Evolutionary conservation across 2,329 filamentous ascomycete genomes (phyloP), one percentile per base, ranked within the genome.

Genomic region (Aspergillus quadricinctus): DNA sequence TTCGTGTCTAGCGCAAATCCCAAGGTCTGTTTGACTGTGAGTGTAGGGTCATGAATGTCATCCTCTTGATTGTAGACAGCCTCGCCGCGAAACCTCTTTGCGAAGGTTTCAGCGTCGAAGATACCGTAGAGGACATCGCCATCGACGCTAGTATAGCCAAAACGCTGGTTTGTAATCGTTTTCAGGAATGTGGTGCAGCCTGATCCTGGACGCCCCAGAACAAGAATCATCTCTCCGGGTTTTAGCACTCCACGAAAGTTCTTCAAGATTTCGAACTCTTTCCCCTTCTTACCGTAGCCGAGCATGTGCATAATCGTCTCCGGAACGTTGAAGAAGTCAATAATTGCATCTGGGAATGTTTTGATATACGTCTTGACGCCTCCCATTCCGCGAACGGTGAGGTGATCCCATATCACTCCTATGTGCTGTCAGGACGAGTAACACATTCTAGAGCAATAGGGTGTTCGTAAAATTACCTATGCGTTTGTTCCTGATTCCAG

Each of bases 151-250:
- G 81, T 84, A 62, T 85, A 86, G 4, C 83, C 83, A 61, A 78
- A 81, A 19, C 83, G 80, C 68, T 88, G 85, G 67, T 89, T 89
- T 17, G 85, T 80, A 56, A 89, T 87, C 0, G 83, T 78, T 71
- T 87, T 88, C 54, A 89, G 78, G 62, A 89, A 88, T 0, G 86
- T 87, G 1, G 86, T 87, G 68, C 87, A 89, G 27, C 87, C 87
- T 0, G 83, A 86, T 0, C 90, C 90, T 0, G 90, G 90, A 59
- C 86, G 83, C 23, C 90, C 90, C 6, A 95, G 79, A 0, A 95
- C 90, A 1, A 95, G 79, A 0, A 93, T 83, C 91, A 96, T 96
- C 78, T 96, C 92, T 1, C 92, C 92, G 0, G 90, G 89, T 61
- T 87, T 86, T 55, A 85, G 84, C 1, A 89, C 80, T 31, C 88